Conservation (phyloP, 805 yeast genomes). For the Debaryomyces prosopidis region DNA sequence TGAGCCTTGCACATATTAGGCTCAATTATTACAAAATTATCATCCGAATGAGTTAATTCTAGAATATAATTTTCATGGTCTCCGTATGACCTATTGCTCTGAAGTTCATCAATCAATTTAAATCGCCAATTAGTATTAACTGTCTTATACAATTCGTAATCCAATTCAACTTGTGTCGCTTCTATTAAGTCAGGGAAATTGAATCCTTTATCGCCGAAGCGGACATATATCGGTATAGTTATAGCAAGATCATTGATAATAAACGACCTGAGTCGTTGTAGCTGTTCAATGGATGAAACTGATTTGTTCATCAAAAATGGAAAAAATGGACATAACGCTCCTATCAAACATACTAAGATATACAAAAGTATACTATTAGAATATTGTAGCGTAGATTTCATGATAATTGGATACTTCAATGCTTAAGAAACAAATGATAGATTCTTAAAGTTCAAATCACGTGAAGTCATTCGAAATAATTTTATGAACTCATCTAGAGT, state of each 20-base stretch:
- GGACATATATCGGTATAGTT: slow-evolving; percentile 23
- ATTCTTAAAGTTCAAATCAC: too few relatives aligned
- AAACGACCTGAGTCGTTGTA: neutral
- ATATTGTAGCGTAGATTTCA: too few relatives aligned
- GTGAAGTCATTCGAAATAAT: slow-evolving; percentile 5
- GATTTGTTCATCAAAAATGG: neutral
- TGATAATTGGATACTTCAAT: too few relatives aligned
- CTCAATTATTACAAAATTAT: slow-evolving; percentile 47
- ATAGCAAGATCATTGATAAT: slow-evolving; percentile 10
- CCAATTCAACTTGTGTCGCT: slow-evolving; percentile 42
- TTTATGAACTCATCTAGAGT: neutral
- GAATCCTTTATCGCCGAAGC: slow-evolving; percentile 42
- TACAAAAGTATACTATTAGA: neutral
- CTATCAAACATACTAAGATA: neutral
- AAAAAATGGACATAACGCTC: neutral
- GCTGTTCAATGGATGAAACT: neutral
- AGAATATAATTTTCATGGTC: slow-evolving; percentile 28
- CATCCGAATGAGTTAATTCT: slow-evolving; percentile 37
- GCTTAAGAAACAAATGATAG: too few relatives aligned
- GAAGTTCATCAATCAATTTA: slow-evolving; percentile 14
- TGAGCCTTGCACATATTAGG: slow-evolving; percentile 38
- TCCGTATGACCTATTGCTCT: neutral
- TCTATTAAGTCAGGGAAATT: slow-evolving; percentile 66
- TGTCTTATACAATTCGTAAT: slow-evolving; percentile 15
- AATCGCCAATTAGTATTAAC: slow-evolving; percentile 10